Evolutionary conservation across 179 eudicot genomes (phyloP).

Genomic region (Patellifolia procumbens): DNA sequence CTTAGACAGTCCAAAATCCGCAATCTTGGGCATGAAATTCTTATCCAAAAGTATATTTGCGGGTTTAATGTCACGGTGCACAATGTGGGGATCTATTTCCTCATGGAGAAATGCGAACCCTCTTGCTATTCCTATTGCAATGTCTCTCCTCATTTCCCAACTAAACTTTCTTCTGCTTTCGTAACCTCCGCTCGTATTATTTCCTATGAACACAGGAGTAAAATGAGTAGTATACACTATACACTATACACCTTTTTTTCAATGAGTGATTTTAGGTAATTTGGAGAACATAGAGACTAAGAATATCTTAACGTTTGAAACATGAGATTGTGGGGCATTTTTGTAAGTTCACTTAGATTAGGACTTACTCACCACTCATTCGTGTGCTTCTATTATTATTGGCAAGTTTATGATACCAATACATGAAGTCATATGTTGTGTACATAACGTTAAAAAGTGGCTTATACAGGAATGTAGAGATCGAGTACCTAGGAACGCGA

Average conservation of each 20-base stretch:
- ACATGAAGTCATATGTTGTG: too few species aligned
- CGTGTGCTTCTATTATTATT: too few species aligned
- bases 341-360: too few species aligned
- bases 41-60: constrained; percentile 63
- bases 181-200: constrained; percentile 34
- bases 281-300: too few species aligned
- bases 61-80: constrained; percentile 67
- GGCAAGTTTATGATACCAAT: too few species aligned
- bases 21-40: constrained; percentile 57
- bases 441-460: not conserved
- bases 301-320: not conserved
- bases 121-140: constrained; percentile 54
- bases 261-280: too few species aligned
- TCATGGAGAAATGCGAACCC: constrained; percentile 72
- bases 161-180: constrained; percentile 47
- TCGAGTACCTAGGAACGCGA: constrained; percentile 63
- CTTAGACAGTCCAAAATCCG: constrained; percentile 71
- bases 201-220: not conserved
- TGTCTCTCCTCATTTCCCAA: constrained; percentile 49
- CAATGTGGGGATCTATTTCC: constrained; percentile 50
- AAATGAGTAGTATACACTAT: not conserved
- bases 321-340: too few species aligned
- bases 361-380: too few species aligned
- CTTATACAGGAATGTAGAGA: too few species aligned
- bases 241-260: too few species aligned